A percentile compares a stretch with the other conserved stretches of the same genome.
phyloP scores from a whole-genome alignment of 1,284 basidiomycete species.

The Irpex sp. region DNA sequence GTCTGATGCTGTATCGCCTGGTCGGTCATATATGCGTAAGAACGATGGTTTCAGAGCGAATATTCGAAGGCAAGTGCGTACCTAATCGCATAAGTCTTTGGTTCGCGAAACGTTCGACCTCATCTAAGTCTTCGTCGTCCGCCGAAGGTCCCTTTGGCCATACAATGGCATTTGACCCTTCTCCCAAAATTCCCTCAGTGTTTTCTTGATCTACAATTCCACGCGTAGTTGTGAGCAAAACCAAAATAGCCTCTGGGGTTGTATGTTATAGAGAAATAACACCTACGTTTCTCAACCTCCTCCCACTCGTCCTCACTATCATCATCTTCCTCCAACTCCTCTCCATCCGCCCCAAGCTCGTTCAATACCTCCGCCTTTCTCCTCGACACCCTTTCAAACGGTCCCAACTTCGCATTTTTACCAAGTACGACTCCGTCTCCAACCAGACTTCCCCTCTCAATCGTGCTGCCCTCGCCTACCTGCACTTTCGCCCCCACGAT shows the following conservation, averaged over 20 bases:
- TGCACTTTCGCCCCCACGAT: constrained; percentile 77
- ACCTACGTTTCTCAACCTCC: constrained; percentile 59
- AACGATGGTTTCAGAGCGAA: background rate
- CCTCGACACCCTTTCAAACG: constrained; percentile 71
- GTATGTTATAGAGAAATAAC: background rate
- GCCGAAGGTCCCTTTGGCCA: constrained; percentile 55
- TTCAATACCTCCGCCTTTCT: constrained; percentile 27
- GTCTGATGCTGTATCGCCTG: constrained; percentile 62
- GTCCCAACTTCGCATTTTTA: constrained; percentile 62
- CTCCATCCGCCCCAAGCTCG: constrained; percentile 5
- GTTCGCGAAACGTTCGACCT: constrained; percentile 58
- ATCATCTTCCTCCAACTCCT: constrained; percentile 18
- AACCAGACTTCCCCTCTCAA: constrained; percentile 73
- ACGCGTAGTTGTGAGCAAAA: background rate
- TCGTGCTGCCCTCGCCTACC: constrained; percentile 61
- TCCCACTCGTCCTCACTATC: constrained; percentile 49
- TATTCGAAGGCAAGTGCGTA: constrained; percentile 24
- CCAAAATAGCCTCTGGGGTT: background rate
- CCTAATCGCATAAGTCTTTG: constrained; percentile 71
- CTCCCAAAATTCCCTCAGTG: constrained; percentile 47
- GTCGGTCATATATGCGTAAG: background rate
- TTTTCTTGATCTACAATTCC: constrained; percentile 36
- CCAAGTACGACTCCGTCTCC: constrained; percentile 81
- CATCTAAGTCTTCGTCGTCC: constrained; percentile 61
- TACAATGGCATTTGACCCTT: constrained; percentile 63